Conservation (phyloP, 1,139 yeast genomes). For the Taphrina wiesneri region DNA sequence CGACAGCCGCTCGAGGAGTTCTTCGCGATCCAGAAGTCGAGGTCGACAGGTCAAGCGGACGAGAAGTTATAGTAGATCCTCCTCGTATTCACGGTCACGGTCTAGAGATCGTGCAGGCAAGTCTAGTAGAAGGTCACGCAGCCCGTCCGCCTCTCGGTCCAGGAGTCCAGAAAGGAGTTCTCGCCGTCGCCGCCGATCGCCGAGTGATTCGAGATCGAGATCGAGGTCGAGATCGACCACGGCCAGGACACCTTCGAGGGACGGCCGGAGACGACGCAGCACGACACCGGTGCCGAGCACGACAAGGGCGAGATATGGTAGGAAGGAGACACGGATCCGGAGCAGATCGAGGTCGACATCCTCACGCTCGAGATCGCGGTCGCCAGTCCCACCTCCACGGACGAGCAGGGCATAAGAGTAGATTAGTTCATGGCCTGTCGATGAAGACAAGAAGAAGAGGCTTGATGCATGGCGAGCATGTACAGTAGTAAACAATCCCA, state of each 20-base stretch:
- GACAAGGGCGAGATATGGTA: neutral
- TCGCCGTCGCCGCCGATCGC: neutral
- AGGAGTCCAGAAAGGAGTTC: neutral
- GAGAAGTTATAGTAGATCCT: neutral
- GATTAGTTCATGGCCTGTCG: too few relatives aligned
- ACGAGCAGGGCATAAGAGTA: too few relatives aligned
- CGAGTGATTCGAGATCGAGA: slow-evolving; percentile 1
- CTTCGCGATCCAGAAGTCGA: neutral
- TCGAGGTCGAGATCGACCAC: slow-evolving; percentile 17
- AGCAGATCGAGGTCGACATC: neutral
- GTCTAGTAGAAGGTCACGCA: neutral
- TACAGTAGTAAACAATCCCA: too few relatives aligned
- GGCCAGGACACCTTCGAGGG: neutral
- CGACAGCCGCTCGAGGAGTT: slow-evolving; percentile 1
- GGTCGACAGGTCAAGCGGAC: neutral
- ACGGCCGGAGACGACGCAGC: neutral
- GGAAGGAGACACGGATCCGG: neutral
- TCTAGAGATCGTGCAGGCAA: neutral
- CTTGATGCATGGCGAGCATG: too few relatives aligned
- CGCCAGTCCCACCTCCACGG: neutral
- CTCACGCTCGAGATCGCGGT: neutral
- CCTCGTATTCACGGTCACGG: neutral
- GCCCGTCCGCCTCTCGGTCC: neutral
- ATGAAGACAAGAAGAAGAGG: too few relatives aligned
- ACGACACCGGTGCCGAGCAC: slow-evolving; percentile 8